Evolutionary conservation across 164 flowering plant species (phyloP), one percentile per base, ranked within the genome.

Genomic region (Macadamia tetraphylla): DNA sequence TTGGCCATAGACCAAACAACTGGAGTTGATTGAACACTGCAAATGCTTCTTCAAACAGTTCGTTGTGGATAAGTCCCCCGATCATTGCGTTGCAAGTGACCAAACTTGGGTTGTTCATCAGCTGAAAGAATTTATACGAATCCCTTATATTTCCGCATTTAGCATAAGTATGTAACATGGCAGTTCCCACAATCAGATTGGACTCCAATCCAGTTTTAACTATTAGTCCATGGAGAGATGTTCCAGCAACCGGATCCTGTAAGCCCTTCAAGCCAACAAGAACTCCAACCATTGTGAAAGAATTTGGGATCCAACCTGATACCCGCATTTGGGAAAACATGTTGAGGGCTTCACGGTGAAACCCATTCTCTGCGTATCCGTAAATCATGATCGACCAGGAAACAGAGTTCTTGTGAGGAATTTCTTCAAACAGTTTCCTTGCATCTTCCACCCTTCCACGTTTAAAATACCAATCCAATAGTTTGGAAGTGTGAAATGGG

Each of bases 281-380:
- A 65, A 76, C 61, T 9, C 74, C 80, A 9, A 80, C 83, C 67
- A 82, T 32, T 49, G 83, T 80, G 69, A 74, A 80, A 13, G 80
- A 76, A 76, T 76, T 82, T 0, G 77, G 79, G 2, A 18, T 17
- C 29, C 65, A 64, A 65, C 80, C 78, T 17, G 61, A 68, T 31
- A 63, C 0, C 29, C 67, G 67, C 83, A 82, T 78, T 31, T 52
- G 64, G 17, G 78, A 70, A 58, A 80, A 82, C 8, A 56, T 53
- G 32, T 71, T 69, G 58, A 80, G 12, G 1, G 77, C 71, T 35
- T 73, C 72, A 14, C 17, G 4, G 30, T 63, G 46, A 56, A 56
- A 63, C 70, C 81, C 81, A 65, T 73, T 71, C n/a, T 35, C 71
- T 0, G 78, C 75, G 60, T 73, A 78, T 43, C 80, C 83, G 58